Base-by-base conservation (phyloP, 352 stramenopile species). In the Phytophthora capsici region DNA sequence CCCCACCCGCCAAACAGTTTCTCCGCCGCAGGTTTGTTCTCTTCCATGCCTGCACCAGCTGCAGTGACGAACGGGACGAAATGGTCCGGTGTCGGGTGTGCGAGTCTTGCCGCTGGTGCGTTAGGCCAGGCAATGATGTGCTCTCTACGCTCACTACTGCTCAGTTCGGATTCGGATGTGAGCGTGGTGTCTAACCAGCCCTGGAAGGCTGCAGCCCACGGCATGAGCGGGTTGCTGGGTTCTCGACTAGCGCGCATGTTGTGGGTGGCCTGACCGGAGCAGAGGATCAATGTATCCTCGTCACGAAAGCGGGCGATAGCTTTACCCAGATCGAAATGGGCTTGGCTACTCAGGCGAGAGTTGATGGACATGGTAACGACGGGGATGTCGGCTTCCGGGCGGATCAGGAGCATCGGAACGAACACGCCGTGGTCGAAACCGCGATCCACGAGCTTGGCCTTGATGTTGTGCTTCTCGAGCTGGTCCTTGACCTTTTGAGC, bases 371-470 rank as follows among this genome's bases (percentile, higher is more conserved):
- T 64, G 25, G 73, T 80, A 9, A 97, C 86, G 7, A 97, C 80
- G 0, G 91, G 93, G 28, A 98, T 86, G 55, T 97, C 78, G 6
- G 87, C 88, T 26, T 93, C 65, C 1, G 91, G 88, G 46, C 87
- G 91, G 63, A 97, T 92, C 36, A 96, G 53, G 50, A 91, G 87
- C 48, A 98, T 74, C 9, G 92, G 91, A 14, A 98, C 80, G 64
- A 97, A 98, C 6, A 95, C 77, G n/a, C 93, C 92, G 78, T 97
- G 93, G 74, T 98, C 93, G 54, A 88, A 96, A 4, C 87, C 88
- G 32, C 90, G 79, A 16, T 78, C 58, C 4, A 57, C 34, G 0
- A 91, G 62, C 61, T 76, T 53, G n/a, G 73, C 69, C 13, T 44
- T 38, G 36, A 97, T 82, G 41, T 74, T 75, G 17, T 66, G 59